Percentiles rank a stretch among this genome's conserved stretches.
Evolutionary conservation across 768 basidiomycete genomes (phyloP).

Genomic region (Omphalotus guepiniiformis): DNA sequence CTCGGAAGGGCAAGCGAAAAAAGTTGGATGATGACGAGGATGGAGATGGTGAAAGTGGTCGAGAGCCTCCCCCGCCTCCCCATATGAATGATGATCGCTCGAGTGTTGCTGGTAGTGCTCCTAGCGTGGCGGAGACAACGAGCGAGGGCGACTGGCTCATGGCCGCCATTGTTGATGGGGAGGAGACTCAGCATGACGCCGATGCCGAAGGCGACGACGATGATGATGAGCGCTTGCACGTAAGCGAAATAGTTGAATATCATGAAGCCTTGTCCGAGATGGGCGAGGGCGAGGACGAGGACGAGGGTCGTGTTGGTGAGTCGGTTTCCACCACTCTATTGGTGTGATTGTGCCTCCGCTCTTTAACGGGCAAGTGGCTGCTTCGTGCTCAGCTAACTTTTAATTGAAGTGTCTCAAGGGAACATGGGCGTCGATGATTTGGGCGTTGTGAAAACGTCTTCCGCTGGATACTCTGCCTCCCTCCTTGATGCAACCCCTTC

Average conservation of each 20-base stretch:
- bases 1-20: slow-evolving; percentile 81
- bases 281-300: slow-evolving; percentile 29
- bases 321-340: slow-evolving; percentile 28
- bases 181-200: slow-evolving; percentile 40
- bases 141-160: slow-evolving; percentile 87
- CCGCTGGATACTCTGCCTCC: neutral
- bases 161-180: slow-evolving; percentile 79
- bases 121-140: slow-evolving; percentile 67
- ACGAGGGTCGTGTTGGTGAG: slow-evolving; percentile 49
- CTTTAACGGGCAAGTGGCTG: slow-evolving; percentile 41
- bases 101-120: slow-evolving; percentile 54
- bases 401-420: slow-evolving; percentile 42
- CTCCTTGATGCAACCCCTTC: neutral
- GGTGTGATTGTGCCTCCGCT: slow-evolving; percentile 46
- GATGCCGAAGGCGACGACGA: slow-evolving; percentile 40
- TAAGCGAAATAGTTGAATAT: slow-evolving; percentile 24
- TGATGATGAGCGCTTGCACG: slow-evolving; percentile 40
- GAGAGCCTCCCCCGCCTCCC: slow-evolving; percentile 65
- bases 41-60: slow-evolving; percentile 70
- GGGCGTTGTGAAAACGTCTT: slow-evolving; percentile 10
- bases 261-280: slow-evolving; percentile 31
- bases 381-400: slow-evolving; percentile 61
- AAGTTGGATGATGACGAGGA: slow-evolving; percentile 85
- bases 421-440: slow-evolving; percentile 34
- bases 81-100: slow-evolving; percentile 52